Evolutionary conservation across 352 stramenopile genomes (phyloP), one percentile per base, ranked within the genome.

Genomic region (Globisporangium okanoganense): DNA sequence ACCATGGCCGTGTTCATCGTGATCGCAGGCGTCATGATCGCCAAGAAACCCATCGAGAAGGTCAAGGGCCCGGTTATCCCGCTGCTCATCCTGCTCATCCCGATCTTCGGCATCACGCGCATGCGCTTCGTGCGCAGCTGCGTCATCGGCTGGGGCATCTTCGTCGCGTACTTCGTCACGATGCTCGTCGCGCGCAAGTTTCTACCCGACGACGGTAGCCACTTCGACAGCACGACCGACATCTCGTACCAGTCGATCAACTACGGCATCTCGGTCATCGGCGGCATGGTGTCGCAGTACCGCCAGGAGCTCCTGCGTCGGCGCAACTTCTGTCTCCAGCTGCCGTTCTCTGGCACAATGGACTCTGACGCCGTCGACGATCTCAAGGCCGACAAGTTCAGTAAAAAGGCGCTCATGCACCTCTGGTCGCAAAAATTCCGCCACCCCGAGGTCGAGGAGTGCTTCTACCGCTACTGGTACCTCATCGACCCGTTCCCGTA

Each of bases 401-500:
- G 67, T n/a, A 86, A 87, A 64, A 74, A 74, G 45, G 66, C 64
- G 31, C 75, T 93, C 22, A 82, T 90, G 78, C 75, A 90, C 56
- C 47, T 55, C 22, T 88, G 72, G 71, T 88, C 78, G 38, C 77
- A 85, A 36, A 82, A 83, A 47, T 93, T 93, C 62, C 77, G 76
- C 53, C 71, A 93, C 67, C 75, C 76, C 0, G 75, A 83, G 40
- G 78, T 93, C 43, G 83, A 93, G 54, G 83, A 93, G 58, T 84
- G 72, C 54, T 93, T 93, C 65, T 93, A 88, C 69, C 70, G 76
- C 8, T 86, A 90, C 64, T 93, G 83, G 83, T 93, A 93, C 67
- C 70, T 93, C n/a, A 93, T 93, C 48, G 83, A 93, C 58, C 79
- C 83, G 55, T 90, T 89, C 58, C 83, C 83, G 56, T 93, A 89